These are phyloP conservation scores for Fusarium albosuccineum DNA, from an alignment of 2,329 filamentous ascomycete species.

Conservation along the genomic window DNA sequence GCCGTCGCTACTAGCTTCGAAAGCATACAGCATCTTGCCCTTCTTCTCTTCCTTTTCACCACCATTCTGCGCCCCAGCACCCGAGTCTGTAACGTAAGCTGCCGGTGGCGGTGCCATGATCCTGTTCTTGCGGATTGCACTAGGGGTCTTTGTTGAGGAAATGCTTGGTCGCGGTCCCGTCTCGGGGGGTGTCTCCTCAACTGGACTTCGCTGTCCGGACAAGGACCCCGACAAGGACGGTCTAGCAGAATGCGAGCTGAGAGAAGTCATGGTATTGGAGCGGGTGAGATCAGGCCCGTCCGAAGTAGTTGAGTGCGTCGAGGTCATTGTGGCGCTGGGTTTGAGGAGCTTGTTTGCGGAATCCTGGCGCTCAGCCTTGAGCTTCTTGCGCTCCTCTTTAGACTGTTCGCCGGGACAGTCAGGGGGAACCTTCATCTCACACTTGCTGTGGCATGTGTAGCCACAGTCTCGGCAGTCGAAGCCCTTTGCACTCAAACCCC, in stretches of 20 bases:
- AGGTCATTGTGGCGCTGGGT: conserved; percentile 56
- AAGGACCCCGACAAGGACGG: conserved; percentile 77
- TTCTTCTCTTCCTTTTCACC: conserved; percentile 63
- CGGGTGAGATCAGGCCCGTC: conserved; percentile 78
- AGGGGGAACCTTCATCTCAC: conserved; percentile 97
- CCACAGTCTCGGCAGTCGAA: conserved; percentile 97
- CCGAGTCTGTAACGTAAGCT: conserved; percentile 79
- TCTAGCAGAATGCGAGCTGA: conserved; percentile 86
- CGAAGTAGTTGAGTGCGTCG: conserved; percentile 66
- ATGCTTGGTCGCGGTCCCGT: conserved; percentile 44
- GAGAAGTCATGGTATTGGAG: conserved; percentile 89
- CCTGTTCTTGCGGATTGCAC: conserved; percentile 70
- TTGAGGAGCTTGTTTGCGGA: conserved; percentile 73
- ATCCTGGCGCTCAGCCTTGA: conserved; percentile 88
- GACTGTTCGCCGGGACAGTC: conserved; percentile 94
- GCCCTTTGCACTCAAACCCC: conserved; percentile 96
- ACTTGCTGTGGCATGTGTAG: conserved; percentile 98
- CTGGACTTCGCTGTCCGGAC: conserved; percentile 62
- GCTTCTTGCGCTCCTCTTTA: conserved; percentile 95
- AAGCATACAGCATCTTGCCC: conserved; percentile 91
- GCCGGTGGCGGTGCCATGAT: conserved; percentile 89
- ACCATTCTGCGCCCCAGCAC: conserved; percentile 62
- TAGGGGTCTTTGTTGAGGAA: conserved; percentile 47
- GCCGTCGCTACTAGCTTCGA: conserved; percentile 83
- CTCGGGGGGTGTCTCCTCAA: conserved; percentile 60